phyloP scores from a whole-genome alignment of 2,329 filamentous ascomycete species.

The Ophiostoma sp. region DNA sequence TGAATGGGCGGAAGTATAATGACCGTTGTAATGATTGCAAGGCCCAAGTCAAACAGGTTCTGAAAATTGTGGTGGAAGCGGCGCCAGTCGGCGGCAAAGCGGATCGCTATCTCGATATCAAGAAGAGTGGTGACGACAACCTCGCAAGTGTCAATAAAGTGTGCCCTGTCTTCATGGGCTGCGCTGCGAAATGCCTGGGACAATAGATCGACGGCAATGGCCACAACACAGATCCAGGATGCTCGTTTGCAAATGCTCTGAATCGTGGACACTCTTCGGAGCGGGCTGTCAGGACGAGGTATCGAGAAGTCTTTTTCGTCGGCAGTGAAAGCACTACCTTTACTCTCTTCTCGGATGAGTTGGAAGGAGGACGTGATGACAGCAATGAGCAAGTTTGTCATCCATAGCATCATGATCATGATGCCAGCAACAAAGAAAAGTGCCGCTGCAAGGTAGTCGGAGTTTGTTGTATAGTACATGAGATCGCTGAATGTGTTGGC shows the following conservation, averaged over 20 bases:
- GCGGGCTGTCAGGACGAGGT: slow-evolving; percentile 37
- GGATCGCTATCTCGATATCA: slow-evolving; percentile 73
- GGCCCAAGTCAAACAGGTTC: slow-evolving; percentile 73
- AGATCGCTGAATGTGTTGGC: slow-evolving; percentile 94
- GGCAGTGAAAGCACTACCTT: slow-evolving; percentile 83
- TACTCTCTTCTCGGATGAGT: slow-evolving; percentile 94
- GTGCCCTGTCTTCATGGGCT: slow-evolving; percentile 59
- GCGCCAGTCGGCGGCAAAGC: slow-evolving; percentile 74
- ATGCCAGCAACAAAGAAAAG: slow-evolving; percentile 71
- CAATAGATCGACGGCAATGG: slow-evolving; percentile 77
- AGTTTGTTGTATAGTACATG: slow-evolving; percentile 88
- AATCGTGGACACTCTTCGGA: slow-evolving; percentile 44
- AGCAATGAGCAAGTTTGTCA: slow-evolving; percentile 89
- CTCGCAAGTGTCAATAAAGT: slow-evolving; percentile 68
- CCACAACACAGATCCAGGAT: slow-evolving; percentile 67
- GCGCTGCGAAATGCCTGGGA: slow-evolving; percentile 73
- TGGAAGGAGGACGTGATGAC: slow-evolving; percentile 99
- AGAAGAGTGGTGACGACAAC: slow-evolving; percentile 71
- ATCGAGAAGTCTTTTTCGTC: slow-evolving; percentile 50
- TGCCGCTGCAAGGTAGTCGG: slow-evolving; percentile 81
- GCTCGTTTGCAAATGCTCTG: slow-evolving; percentile 72
- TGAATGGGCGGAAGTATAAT: slow-evolving; percentile 82
- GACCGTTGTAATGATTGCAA: slow-evolving; percentile 75
- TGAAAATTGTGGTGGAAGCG: slow-evolving; percentile 66
- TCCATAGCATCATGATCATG: slow-evolving; percentile 91